Base-by-base conservation (phyloP, 768 basidiomycete genomes). In the Collybiopsis luxurians region DNA sequence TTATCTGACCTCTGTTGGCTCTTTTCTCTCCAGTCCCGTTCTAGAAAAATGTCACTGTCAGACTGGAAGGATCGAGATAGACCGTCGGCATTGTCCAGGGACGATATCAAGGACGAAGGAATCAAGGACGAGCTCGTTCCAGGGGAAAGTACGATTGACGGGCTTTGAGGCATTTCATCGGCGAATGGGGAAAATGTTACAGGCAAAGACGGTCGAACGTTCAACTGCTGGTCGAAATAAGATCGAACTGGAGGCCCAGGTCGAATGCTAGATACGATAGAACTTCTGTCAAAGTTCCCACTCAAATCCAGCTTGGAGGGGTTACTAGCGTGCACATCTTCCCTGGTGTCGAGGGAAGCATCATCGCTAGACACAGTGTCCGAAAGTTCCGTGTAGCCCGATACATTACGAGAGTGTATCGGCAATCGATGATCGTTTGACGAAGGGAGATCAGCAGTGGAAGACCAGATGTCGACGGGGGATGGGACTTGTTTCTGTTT, bases 161-260 rank as follows among this genome's bases (percentile, higher is more conserved):
- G 66, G 1, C 67, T 61, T 26, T 60, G 66, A 23, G 59, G 55
- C 52, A 60, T 59, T 39, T 78, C 76, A 40, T 84, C 84, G 46
- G 67, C 68, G 60, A 89, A 87, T 6, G 85, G 82, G 31, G 80
- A 78, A 66, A 87, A 86, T 2, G 70, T 71, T 24, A 65, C 66
- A 26, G 64, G 51, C 59, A 65, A 57, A 39, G 63, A 39, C 30
- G 63, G 61, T 28, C 19, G 73, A 67, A 30, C 77, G 75, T 52
- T 77, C 74, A 61, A 79, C 76, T 34, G 73, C 65, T 31, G 69
- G 34, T 50, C 40, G 15, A 52, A 47, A 42, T 56, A 44, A 4
- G 31, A 40, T 36, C 38, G 47, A 28, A 13, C 24, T 28, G 31
- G 65, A 64, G 77, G 78, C 13, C 71, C 75, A 42, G 4, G 59